Evolutionary conservation across 352 stramenopile genomes (phyloP), one percentile per base, ranked within the genome.

Genomic region (Globisporangium carolinianum): DNA sequence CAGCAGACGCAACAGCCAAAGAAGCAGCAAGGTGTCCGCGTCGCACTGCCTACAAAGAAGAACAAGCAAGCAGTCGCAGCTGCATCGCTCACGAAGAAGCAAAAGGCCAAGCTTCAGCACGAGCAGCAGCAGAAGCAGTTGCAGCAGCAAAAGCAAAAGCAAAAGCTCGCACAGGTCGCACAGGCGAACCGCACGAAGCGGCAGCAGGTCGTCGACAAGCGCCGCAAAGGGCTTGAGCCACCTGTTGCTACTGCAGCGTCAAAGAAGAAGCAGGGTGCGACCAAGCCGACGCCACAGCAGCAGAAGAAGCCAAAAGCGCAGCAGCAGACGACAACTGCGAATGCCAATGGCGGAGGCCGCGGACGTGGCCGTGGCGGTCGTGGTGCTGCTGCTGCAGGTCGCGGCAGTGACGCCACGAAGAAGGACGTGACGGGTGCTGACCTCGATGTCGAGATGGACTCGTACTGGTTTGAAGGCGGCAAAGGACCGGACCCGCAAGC

Each of bases 401-500:
- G 73, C 18, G 70, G 71, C 0, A 67, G 66, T 4, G 66, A 66
- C 15, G 64, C 71, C 3, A 63, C 74, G 58, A 76, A 71, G 61
- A 87, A 88, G 53, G 64, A 62, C 17, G 56, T 76, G 5, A 91
- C 71, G 6, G 76, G 71, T 50, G 82, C 91, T 46, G 85, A 96
- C 53, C 69, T 96, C 47, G 87, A 96, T 55, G 72, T 91, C 56
- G 83, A 96, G 53, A 93, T 96, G 85, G 87, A 94, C 60, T 57
- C 75, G 62, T 96, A 96, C 68, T 96, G 87, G 87, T 79, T 91
- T 55, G 62, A 91, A 60, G 87, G 78, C 18, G 87, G 87, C 35
- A 96, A 96, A 64, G 87, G 87, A 32, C 87, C 86, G 8, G 86
- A 96, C 57, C 87, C 87, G 6, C 85, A 95, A 63, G 73, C 81